These are phyloP conservation scores for Trypanosoma platydactyli DNA, from an alignment of 208 protist genomes.

Conservation along the genomic window DNA sequence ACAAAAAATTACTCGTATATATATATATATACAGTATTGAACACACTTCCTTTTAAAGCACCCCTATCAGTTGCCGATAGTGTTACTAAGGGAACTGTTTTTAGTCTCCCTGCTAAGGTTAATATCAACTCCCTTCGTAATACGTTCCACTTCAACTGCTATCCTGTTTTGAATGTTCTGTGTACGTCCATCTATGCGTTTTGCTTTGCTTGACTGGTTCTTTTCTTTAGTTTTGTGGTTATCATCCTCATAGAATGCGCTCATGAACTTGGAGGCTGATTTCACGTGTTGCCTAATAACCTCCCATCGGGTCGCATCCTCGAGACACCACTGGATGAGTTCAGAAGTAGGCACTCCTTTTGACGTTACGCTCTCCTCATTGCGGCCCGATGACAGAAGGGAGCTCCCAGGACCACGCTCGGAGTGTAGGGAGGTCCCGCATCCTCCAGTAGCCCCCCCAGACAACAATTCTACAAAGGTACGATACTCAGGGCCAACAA, in stretches of 20 bases:
- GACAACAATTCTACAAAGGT: conserved; percentile 57
- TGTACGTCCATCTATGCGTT: conserved; percentile 23
- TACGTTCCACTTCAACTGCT: conserved; percentile 28
- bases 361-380: conserved; percentile 26
- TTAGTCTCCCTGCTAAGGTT: neutral
- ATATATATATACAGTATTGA: conserved; percentile 2
- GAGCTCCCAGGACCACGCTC: neutral
- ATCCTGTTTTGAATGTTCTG: conserved; percentile 30
- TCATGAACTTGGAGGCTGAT: conserved; percentile 9
- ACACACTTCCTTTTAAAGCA: neutral
- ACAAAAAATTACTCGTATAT: conserved; percentile 8
- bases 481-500: conserved; percentile 41
- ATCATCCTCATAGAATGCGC: conserved; percentile 5
- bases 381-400: conserved; percentile 14
- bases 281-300: conserved; percentile 21
- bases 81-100: neutral
- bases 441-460: conserved; percentile 4
- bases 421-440: neutral
- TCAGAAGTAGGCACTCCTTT: conserved; percentile 36
- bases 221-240: conserved; percentile 4
- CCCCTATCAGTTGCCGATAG: conserved; percentile 4
- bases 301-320: conserved; percentile 27
- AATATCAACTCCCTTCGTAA: conserved; percentile 18
- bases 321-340: conserved; percentile 56
- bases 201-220: conserved; percentile 15